Evolutionary conservation across 345 rosid species (phyloP), one percentile per base, ranked within the genome.

Genomic region (Aquilaria malaccensis): DNA sequence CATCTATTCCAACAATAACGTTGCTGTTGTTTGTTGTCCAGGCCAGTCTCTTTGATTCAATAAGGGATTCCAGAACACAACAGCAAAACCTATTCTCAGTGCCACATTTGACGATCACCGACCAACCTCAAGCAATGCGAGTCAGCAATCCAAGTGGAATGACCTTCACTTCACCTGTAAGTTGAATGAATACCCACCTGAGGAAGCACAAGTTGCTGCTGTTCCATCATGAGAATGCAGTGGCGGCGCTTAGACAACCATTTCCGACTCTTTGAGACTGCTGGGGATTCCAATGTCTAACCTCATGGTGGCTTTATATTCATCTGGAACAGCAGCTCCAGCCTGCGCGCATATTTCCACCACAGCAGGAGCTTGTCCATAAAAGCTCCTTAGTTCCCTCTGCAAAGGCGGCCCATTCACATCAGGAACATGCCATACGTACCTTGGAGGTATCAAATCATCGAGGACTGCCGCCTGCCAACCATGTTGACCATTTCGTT

Each of bases 371-470:
- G 97, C 96, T 74, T 94, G 85, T 15, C 99, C 97, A 0, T 90
- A 94, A 63, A 85, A 90, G 70, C 61, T 78, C 74, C 79, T 77
- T 4, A 94, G 82, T 70, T 94, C 96, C 47, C 83, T 71, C 30
- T 58, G 78, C 86, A 94, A 50, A 3, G 94, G 92, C 0, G 77
- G 82, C 50, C 92, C 96, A 7, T 71, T 67, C 37, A 80, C 79
- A 74, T 83, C 90, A 64, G 99, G 95, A 30, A 94, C 77, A 73
- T 93, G 97, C 98, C 98, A 93, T 6, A 89, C 97, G 9, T 83
- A 93, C 59, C 92, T 84, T 13, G 98, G 90, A 1, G 98, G 96
- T 77, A 89, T 87, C 83, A 93, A 70, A 76, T 93, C 92, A 47
- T 93, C 76, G 2, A 89, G 85, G 60, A 89, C 84, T 4, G 98